These are phyloP conservation scores for Silene coronaria DNA, from an alignment of 179 eudicot species.

Conservation along the genomic window DNA sequence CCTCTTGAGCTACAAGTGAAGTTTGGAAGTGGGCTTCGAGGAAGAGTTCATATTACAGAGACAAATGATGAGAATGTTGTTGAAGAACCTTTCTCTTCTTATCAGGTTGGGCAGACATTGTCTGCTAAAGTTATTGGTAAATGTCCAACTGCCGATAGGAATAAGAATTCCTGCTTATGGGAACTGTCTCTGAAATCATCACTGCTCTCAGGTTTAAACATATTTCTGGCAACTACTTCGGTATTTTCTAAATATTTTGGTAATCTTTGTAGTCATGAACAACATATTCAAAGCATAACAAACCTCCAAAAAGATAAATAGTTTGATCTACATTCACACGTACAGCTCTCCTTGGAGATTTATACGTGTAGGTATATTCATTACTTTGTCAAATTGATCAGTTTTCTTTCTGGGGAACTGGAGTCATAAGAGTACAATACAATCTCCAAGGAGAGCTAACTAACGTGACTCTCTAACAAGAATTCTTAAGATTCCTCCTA, in stretches of 20 bases:
- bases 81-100: constrained; percentile 58
- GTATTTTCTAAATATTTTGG: not conserved
- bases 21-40: constrained; percentile 76
- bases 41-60: constrained; percentile 89
- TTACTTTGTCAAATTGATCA: too few species aligned
- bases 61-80: constrained; percentile 45
- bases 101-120: constrained; percentile 71
- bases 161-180: constrained; percentile 47
- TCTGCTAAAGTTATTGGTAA: constrained; percentile 67
- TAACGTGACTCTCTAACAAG: too few species aligned
- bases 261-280: not conserved
- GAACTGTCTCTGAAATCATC: constrained; percentile 80
- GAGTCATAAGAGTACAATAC: too few species aligned
- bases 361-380: too few species aligned
- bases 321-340: not conserved
- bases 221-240: not conserved
- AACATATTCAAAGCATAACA: not conserved
- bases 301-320: not conserved
- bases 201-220: constrained; percentile 47
- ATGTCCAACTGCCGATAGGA: constrained; percentile 34
- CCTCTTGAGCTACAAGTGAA: constrained; percentile 79
- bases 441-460: not conserved
- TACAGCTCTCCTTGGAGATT: not conserved
- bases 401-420: too few species aligned
- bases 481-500: too few species aligned